Conservation (phyloP, 2,329 filamentous ascomycete genomes). For the Trichoderma sp. region DNA sequence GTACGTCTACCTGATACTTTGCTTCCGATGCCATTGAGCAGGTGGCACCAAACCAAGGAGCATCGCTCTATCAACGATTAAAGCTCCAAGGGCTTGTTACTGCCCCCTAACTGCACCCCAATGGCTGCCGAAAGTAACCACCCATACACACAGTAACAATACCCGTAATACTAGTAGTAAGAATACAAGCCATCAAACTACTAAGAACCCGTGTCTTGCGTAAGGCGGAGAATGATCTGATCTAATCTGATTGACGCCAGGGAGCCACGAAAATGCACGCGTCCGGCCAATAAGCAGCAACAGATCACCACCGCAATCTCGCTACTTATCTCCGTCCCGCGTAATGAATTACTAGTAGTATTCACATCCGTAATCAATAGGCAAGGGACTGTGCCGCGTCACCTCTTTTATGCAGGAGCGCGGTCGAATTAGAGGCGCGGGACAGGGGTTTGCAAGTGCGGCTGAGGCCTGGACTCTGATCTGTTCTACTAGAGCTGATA, state of each 20-base stretch:
- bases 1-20: not conserved
- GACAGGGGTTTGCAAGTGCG: not conserved
- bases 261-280: not conserved
- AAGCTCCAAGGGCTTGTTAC: not conserved
- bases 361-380: not conserved
- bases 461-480: constrained; percentile 1
- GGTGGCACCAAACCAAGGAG: not conserved
- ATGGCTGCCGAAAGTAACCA: not conserved
- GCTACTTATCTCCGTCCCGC: not conserved
- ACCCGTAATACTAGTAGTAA: not conserved
- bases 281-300: not conserved
- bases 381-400: not conserved
- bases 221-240: not conserved
- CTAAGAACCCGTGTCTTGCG: not conserved
- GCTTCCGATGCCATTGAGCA: not conserved
- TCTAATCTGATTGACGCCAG: not conserved
- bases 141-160: not conserved
- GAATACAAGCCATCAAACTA: not conserved
- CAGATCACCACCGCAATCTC: not conserved
- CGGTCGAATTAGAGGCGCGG: not conserved
- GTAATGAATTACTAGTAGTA: not conserved
- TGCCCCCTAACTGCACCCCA: not conserved
- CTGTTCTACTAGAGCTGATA: not conserved
- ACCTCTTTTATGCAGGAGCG: not conserved
- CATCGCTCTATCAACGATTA: not conserved